Conservation (phyloP, 495 filamentous ascomycete species). For the Xylaria venustula region DNA sequence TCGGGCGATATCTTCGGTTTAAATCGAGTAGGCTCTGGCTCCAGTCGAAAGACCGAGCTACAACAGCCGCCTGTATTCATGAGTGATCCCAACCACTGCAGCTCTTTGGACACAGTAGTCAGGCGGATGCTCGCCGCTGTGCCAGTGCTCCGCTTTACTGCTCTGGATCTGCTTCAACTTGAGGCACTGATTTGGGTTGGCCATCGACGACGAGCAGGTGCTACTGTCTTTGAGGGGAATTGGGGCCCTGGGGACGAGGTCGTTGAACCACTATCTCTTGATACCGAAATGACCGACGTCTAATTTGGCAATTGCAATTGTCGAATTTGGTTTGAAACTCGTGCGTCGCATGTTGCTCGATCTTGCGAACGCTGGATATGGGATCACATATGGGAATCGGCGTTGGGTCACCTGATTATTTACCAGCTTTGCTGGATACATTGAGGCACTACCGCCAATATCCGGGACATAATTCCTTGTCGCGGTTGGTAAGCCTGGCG, state of each 20-base stretch:
- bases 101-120: slow-evolving; percentile 82
- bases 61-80: slow-evolving; percentile 82
- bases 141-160: slow-evolving; percentile 69
- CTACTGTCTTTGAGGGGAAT: slow-evolving; percentile 90
- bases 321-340: slow-evolving; percentile 14
- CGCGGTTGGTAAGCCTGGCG: neutral
- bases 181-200: slow-evolving; percentile 76
- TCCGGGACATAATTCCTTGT: slow-evolving; percentile 9
- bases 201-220: slow-evolving; percentile 71
- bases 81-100: slow-evolving; percentile 63
- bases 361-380: slow-evolving; percentile 40
- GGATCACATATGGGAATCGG: slow-evolving; percentile 22
- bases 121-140: slow-evolving; percentile 81
- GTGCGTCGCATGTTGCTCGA: slow-evolving; percentile 26
- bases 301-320: slow-evolving; percentile 24
- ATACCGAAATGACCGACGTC: slow-evolving; percentile 51
- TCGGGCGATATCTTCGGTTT: slow-evolving; percentile 46
- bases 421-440: slow-evolving; percentile 28
- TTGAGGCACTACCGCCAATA: slow-evolving; percentile 10
- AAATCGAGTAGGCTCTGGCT: slow-evolving; percentile 32
- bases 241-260: slow-evolving; percentile 67
- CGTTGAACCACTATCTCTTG: slow-evolving; percentile 26
- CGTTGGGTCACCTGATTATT: slow-evolving; percentile 24
- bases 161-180: slow-evolving; percentile 65
- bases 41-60: slow-evolving; percentile 60